Evolutionary conservation across 2,329 filamentous ascomycete genomes (phyloP).

Genomic region (Fusarium solani-melongenae): DNA sequence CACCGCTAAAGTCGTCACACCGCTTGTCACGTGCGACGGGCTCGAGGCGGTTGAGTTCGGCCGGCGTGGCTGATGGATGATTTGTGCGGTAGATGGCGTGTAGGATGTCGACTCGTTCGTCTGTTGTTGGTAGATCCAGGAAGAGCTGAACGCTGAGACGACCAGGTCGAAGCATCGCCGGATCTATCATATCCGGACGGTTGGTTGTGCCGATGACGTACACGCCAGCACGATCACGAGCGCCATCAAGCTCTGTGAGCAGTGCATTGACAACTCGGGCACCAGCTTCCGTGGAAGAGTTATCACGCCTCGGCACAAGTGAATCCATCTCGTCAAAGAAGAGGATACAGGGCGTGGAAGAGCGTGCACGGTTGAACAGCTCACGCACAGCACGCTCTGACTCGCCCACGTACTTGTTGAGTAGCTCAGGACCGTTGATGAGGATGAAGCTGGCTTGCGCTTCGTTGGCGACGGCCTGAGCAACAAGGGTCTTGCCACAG

Average conservation of each 20-base stretch:
- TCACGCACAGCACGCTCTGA: conserved; percentile 93
- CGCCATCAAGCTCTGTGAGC: conserved; percentile 92
- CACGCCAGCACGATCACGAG: conserved; percentile 82
- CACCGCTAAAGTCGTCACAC: conserved; percentile 82
- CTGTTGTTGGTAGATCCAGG: conserved; percentile 82
- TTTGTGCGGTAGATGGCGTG: conserved; percentile 69
- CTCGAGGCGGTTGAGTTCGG: conserved; percentile 66
- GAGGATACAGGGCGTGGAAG: conserved; percentile 89
- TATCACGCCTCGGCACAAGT: conserved; percentile 85
- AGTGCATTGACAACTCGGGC: conserved; percentile 94
- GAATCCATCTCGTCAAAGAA: conserved; percentile 99
- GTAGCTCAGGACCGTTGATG: conserved; percentile 93
- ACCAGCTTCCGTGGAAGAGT: conserved; percentile 81
- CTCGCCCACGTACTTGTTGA: conserved; percentile 98
- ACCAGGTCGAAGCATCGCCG: conserved; percentile 92
- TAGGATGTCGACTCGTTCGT: conserved; percentile 88
- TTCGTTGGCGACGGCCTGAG: conserved; percentile 95
- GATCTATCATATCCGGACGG: conserved; percentile 94
- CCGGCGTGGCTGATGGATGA: conserved; percentile 50
- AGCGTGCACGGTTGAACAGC: conserved; percentile 88
- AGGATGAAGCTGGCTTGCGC: conserved; percentile 98
- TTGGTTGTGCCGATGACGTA: conserved; percentile 97
- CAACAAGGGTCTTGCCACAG: conserved; percentile 95
- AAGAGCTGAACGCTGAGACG: conserved; percentile 90
- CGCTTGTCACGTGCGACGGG: conserved; percentile 72